A percentile compares a stretch with the other conserved stretches of the same genome.
These are phyloP conservation scores for Sugiyamaella chiloensis DNA, from an alignment of 805 yeast species.

Conservation along the genomic window DNA sequence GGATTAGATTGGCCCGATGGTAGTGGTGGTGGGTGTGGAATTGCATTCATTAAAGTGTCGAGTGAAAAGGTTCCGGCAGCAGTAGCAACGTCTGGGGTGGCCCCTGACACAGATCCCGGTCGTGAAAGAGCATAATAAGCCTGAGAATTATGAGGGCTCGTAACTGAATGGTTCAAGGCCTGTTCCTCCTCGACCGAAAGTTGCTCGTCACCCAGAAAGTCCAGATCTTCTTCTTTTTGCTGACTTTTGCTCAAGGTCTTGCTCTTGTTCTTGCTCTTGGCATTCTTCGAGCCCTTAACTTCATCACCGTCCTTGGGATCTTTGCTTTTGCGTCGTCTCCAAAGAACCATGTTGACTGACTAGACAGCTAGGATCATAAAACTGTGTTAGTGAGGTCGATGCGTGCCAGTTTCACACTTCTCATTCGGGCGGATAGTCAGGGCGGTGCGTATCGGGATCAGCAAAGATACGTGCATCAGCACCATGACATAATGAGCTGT, in stretches of 20 bases:
- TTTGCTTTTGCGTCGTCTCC: no score
- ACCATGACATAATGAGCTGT: no score
- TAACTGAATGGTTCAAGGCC: conserved; percentile 21
- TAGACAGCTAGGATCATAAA: no score
- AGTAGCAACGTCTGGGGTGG: conserved; percentile 7
- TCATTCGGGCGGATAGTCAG: background rate
- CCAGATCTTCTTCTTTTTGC: background rate
- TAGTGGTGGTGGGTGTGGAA: background rate
- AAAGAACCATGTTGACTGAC: conserved; percentile 1
- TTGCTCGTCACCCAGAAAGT: conserved; percentile 18
- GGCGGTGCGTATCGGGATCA: background rate
- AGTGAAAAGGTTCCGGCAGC: conserved; percentile 22
- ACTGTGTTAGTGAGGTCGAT: no score
- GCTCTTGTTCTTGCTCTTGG: background rate
- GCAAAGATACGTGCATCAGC: no score
- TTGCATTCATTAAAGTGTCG: conserved; percentile 14
- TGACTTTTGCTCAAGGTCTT: no score
- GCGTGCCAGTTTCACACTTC: background rate
- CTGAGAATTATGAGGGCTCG: conserved; percentile 16
- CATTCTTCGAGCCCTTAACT: background rate
- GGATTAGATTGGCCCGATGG: background rate
- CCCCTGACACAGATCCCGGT: background rate
- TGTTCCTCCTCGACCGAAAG: conserved; percentile 24
- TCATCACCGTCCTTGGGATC: no score
- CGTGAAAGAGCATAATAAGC: conserved; percentile 12